Base-by-base conservation (phyloP, 169 alveolate genomes). In the Plasmodium reichenowi region DNA sequence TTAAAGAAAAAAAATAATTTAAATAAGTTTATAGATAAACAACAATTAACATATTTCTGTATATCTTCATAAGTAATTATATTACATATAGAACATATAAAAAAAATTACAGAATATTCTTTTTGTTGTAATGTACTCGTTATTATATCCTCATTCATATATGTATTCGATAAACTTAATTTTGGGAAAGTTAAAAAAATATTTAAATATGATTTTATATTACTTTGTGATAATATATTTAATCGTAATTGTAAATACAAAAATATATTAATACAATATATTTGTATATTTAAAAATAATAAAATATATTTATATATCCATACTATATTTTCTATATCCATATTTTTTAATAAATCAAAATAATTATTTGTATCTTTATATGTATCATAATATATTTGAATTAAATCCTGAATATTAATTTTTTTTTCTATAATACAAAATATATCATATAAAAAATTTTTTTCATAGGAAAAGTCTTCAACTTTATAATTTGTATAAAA, bases 381-480 rank as follows among this genome's bases (percentile, higher is more conserved):
- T 2, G 83, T 80, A 13, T 80, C 90, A 63, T 67, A 80, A 24
- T 80, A 80, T 43, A 80, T 68, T 56, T 80, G 90, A 17, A 68
- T 26, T 2, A 80, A 47, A 12, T 80, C 63, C 1, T 66, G 71
- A 15, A 80, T 68, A 60, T 80, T 80, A 5, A 80, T 24, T 68
- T 52, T 80, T 6, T 15, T 59, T 43, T 80, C 90, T 48, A 80
- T 9, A 9, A 80, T 20, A 12, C 10, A 22, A 56, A 80, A 80
- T 4, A 80, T 26, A 0, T 9, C 15, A 15, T 54, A 80, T 13
- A 68, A 3, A 24, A 80, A 68, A 62, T 80, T 80, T 15, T 62
- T 12, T 17, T 80, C 90, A 62, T 56, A 80, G n/a, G 71, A n/a
- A n/a, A 80, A 60, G n/a, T 80, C 90, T 22, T 80, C 90, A 12